Evolutionary conservation across 192 early-diverging fungal genomes (phyloP).

Genomic region (Rhizoclosmatium globosum): DNA sequence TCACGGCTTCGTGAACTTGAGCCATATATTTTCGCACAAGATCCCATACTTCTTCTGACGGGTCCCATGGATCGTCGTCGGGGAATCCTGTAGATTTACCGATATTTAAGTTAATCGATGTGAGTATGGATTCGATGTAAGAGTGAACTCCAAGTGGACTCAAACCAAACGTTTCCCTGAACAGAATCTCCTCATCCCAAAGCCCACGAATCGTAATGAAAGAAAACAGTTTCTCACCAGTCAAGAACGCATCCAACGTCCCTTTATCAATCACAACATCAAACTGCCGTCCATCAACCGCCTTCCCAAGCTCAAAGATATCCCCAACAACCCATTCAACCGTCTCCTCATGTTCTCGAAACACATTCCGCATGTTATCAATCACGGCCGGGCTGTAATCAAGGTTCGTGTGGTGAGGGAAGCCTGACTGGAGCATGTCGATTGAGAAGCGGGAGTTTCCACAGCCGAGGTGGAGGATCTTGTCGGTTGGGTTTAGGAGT

Average conservation of each 20-base stretch:
- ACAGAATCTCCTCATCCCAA: too few species aligned
- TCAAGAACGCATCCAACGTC: constrained; percentile 91
- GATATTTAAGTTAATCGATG: too few species aligned
- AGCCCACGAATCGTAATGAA: neutral
- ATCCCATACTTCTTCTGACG: constrained; percentile 71
- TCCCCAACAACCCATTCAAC: constrained; percentile 64
- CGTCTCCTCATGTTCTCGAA: constrained; percentile 56
- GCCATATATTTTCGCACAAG: constrained; percentile 74
- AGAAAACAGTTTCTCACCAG: constrained; percentile 47
- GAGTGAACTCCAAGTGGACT: too few species aligned
- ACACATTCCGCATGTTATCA: constrained; percentile 69
- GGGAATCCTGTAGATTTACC: constrained; percentile 1
- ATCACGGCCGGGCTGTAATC: constrained; percentile 85
- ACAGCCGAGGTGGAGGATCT: constrained; percentile 85
- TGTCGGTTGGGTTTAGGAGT: constrained; percentile 64
- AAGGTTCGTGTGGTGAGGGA: constrained; percentile 62
- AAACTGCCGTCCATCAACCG: constrained; percentile 50
- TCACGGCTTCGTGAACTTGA: constrained; percentile 81
- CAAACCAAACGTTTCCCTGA: too few species aligned
- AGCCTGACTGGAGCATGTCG: constrained; percentile 40
- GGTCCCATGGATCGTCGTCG: constrained; percentile 88
- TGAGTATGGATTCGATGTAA: too few species aligned
- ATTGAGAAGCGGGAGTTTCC: constrained; percentile 72
- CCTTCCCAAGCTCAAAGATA: constrained; percentile 72
- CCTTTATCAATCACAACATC: constrained; percentile 90